Evolutionary conservation across 768 basidiomycete genomes (phyloP), one percentile per base, ranked within the genome.

Genomic region (Collybia nuda): DNA sequence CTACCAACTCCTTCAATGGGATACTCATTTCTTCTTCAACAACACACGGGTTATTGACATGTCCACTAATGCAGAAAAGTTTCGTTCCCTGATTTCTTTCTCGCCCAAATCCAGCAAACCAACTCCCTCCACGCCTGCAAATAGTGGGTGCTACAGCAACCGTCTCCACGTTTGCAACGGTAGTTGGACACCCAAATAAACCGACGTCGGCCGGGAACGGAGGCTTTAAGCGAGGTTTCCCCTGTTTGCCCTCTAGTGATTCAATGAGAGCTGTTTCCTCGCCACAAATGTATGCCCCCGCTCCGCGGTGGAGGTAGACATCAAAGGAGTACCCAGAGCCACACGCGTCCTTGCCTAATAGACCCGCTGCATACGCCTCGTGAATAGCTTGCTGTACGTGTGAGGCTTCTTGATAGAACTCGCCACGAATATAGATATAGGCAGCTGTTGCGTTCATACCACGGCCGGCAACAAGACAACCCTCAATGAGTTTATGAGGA

Each of bases 21-120:
- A 98, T 98, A 56, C 90, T 91, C 96, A 98, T 99, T 77, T 98
- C 96, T 70, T 99, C 96, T 74, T 99, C 96, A 21, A 99, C 82
- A 17, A 97, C 93, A 65, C 92, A 96, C 1, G 96, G 96, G 69
- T 96, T 97, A 73, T 98, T 98, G 59, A 98, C 96, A 61, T 98
- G 96, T 0, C 96, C 96, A 43, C 88, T 91, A 60, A 99, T 88
- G 70, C 96, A 98, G 73, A 84, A 98, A 14, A 98, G 71, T 73
- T 99, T 99, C n/a, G 94, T 97, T 6, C 95, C 96, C 63, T 91
- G 84, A 67, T 99, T 98, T 56, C 93, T 77, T 65, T 90, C 87
- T 38, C 96, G 74, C 15, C 96, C 96, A 62, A 99, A 98, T 47
- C 84, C 70, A 2, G 92, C 90, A 60, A 98, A 99, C 96, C 96